Evolutionary conservation across 768 basidiomycete genomes (phyloP).

Genomic region (Hypholoma fasciculare): DNA sequence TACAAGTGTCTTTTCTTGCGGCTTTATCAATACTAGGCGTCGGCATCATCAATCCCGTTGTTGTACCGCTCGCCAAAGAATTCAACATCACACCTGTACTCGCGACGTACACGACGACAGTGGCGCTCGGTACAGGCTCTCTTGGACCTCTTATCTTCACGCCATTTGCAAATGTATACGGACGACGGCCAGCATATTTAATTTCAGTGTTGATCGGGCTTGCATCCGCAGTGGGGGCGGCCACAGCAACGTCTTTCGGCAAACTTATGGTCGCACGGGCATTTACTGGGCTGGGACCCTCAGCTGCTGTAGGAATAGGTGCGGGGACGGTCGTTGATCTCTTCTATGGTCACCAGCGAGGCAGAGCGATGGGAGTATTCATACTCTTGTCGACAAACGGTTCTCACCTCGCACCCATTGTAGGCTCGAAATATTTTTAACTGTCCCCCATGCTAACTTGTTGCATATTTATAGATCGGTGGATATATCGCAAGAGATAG

Average conservation of each 20-base stretch:
- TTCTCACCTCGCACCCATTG: constrained; percentile 41
- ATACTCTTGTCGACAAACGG: constrained; percentile 42
- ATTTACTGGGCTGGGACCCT: constrained; percentile 36
- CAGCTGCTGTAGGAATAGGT: constrained; percentile 36
- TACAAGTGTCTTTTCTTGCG: constrained; percentile 33
- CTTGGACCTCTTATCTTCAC: constrained; percentile 38
- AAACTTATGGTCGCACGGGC: constrained; percentile 34
- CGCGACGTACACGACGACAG: constrained; percentile 41
- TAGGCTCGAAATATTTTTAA: constrained; percentile 16
- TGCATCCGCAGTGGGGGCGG: constrained; percentile 31
- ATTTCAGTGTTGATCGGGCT: constrained; percentile 34
- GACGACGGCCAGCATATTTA: constrained; percentile 36
- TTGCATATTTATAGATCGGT: constrained; percentile 23
- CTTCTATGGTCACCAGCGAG: constrained; percentile 37
- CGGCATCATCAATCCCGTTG: constrained; percentile 38
- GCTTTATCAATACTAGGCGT: constrained; percentile 37
- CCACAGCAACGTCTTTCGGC: constrained; percentile 29
- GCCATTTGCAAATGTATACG: constrained; percentile 42
- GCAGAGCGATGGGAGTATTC: constrained; percentile 43
- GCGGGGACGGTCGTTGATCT: constrained; percentile 40
- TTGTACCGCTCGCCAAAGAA: constrained; percentile 35
- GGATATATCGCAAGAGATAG: constrained; percentile 36
- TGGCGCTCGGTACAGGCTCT: constrained; percentile 22
- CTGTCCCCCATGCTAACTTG: background rate
- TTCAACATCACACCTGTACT: constrained; percentile 34